Base-by-base conservation (phyloP, 768 basidiomycete species). In the Mycena maculata region DNA sequence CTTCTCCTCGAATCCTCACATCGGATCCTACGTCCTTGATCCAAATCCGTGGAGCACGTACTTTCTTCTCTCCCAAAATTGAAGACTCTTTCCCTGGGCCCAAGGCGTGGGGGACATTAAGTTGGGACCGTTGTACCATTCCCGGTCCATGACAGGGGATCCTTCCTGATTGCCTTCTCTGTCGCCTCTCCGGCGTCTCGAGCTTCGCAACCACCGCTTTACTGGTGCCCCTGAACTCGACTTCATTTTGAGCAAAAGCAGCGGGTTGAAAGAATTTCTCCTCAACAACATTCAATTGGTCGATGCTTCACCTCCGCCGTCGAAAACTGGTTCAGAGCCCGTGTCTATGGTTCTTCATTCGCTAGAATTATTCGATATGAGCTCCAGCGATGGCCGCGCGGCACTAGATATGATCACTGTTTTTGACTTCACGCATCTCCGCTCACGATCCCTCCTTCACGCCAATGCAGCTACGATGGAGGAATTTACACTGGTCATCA, bases 371-470 rank as follows among this genome's bases (percentile, higher is more conserved):
- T 4, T 28, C 8, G 4, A 2, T 25, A 60, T 60, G 36, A 11
- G 1, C 9, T 16, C 10, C 8, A 13, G 3, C 20, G 10, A 38
- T 10, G 4, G 49, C 1, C 20, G 39, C 0, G 45, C 59, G 10
- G 11, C 50, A 6, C 11, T 50, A 0, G 15, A 39, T 25, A 16
- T 36, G 7, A 47, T 59, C 45, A 49, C 47, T 20, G 18, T 23
- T 12, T 36, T 50, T 12, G 59, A 60, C 50, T 15, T 60, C 36
- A 50, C 16, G n/a, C 59, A 41, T 28, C 48, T 60, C n/a, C 33
- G 33, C 5, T 59, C 58, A 10, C 15, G 27, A 2, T 48, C 39
- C 39, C 41, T 56, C 12, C 27, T 54, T n/a, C 36, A 22, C 18
- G 27, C 28, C 27, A 44, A 56, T 18, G 55, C 55, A 31, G 39